Conservation (phyloP, 257 asterid genomes). For the Mentha longifolia region DNA sequence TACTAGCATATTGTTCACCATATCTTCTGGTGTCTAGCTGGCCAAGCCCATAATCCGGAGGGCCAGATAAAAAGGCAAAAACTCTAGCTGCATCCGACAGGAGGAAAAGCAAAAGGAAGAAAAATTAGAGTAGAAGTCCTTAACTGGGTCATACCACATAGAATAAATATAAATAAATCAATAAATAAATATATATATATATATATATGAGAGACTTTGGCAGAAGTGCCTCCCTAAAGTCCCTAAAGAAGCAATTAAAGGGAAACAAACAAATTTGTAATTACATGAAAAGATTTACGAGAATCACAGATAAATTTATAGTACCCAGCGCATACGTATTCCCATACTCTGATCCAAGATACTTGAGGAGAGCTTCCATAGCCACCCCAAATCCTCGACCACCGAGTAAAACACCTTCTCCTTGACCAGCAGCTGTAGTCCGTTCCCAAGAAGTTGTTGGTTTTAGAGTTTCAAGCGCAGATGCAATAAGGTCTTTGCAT, state of each 20-base stretch:
- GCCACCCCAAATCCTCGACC: constrained; percentile 98
- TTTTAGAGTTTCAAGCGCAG: constrained; percentile 89
- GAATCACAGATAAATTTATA: constrained; percentile 23
- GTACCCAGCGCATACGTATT: constrained; percentile 93
- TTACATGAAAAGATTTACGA: not conserved
- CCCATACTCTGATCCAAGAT: constrained; percentile 96
- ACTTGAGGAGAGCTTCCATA: constrained; percentile 90
- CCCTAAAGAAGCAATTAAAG: constrained; percentile 18
- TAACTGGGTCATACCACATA: constrained; percentile 29
- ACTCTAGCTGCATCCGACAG: constrained; percentile 81
- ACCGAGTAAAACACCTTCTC: constrained; percentile 91
- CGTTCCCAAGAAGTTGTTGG: constrained; percentile 98
- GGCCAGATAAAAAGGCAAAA: constrained; percentile 91
- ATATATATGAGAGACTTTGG: not conserved
- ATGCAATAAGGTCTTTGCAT: constrained; percentile 81
- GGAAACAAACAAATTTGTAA: constrained; percentile 22
- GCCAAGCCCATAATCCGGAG: constrained; percentile 98
- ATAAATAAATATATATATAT: no score
- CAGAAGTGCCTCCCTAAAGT: constrained; percentile 9
- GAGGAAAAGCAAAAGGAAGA: constrained; percentile 30
- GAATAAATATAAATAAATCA: constrained; percentile 25
- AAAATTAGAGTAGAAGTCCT: constrained; percentile 31
- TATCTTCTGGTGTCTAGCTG: constrained; percentile 95
- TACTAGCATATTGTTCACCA: constrained; percentile 99
- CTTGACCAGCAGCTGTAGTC: constrained; percentile 88